Conservation (phyloP, 164 flowering plant genomes). For the Aristolochia contorta region DNA sequence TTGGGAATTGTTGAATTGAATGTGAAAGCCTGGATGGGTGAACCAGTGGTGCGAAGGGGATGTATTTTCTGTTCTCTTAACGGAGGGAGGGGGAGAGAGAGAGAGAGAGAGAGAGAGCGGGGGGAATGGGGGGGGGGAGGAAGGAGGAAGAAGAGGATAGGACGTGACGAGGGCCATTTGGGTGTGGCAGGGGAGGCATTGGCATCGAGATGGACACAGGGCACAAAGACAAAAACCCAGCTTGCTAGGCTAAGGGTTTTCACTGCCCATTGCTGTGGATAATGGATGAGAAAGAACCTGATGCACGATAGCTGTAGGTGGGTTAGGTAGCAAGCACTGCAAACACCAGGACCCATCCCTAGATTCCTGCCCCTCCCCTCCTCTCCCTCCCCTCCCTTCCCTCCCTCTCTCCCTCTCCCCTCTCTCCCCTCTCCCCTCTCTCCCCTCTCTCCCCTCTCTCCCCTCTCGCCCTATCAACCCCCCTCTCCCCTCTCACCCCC, state of each 20-base stretch:
- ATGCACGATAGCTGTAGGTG: slow-evolving; percentile 29
- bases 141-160: slow-evolving; percentile 2
- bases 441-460: neutral
- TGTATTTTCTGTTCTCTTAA: neutral
- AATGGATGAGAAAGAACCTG: slow-evolving; percentile 15
- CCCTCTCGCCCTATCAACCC: slow-evolving; percentile 6
- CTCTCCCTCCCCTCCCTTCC: slow-evolving; percentile 7
- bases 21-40: neutral
- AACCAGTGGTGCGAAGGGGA: neutral
- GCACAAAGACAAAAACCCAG: slow-evolving; percentile 17
- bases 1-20: slow-evolving; percentile 10
- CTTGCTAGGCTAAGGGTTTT: slow-evolving; percentile 9
- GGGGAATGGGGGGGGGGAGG: neutral
- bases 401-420: neutral
- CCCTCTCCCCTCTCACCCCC: slow-evolving; percentile 6
- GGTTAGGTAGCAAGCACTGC: slow-evolving; percentile 32
- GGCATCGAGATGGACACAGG: slow-evolving; percentile 12
- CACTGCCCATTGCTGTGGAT: slow-evolving; percentile 8
- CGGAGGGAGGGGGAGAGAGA: no score
- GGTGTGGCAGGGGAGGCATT: slow-evolving; percentile 9
- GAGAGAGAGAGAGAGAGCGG: neutral
- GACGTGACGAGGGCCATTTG: slow-evolving; percentile 10
- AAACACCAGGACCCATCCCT: slow-evolving; percentile 21
- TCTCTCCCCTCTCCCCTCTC: neutral
- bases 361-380: slow-evolving; percentile 20